Conservation (phyloP, 352 stramenopile species). For the Aphanomyces stellatus region DNA sequence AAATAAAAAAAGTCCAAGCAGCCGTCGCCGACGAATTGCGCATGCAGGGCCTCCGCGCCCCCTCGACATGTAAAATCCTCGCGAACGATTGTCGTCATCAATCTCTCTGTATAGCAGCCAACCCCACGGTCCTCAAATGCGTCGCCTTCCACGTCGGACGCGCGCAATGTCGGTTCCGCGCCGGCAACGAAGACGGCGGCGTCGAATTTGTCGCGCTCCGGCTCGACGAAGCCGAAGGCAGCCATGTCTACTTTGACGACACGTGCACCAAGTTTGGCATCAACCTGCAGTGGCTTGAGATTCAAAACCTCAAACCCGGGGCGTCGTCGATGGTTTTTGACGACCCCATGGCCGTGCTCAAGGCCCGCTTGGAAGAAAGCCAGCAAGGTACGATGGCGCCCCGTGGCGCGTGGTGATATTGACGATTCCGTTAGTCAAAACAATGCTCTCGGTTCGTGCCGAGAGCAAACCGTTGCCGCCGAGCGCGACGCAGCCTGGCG, state of each 20-base stretch:
- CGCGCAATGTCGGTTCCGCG: slow-evolving; percentile 42
- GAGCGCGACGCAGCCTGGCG: slow-evolving; percentile 46
- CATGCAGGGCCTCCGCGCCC: slow-evolving; percentile 41
- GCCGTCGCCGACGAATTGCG: slow-evolving; percentile 62
- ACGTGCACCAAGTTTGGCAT: slow-evolving; percentile 65
- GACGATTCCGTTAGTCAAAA: slow-evolving; percentile 23
- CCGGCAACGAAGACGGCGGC: slow-evolving; percentile 51
- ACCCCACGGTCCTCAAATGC: slow-evolving; percentile 40
- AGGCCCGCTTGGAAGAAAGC: slow-evolving; percentile 35
- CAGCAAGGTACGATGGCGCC: neutral
- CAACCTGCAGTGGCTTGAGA: slow-evolving; percentile 74
- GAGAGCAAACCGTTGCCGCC: slow-evolving; percentile 60
- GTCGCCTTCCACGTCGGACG: slow-evolving; percentile 62
- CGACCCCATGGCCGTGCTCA: slow-evolving; percentile 60
- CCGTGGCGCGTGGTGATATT: neutral
- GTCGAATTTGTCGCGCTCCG: slow-evolving; percentile 72
- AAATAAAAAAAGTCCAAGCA: slow-evolving; percentile 47
- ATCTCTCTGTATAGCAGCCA: neutral
- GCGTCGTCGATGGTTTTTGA: slow-evolving; percentile 66
- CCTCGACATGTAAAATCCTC: slow-evolving; percentile 27
- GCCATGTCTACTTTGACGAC: slow-evolving; percentile 59
- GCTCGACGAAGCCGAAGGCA: slow-evolving; percentile 46
- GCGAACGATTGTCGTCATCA: neutral
- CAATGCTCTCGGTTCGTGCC: slow-evolving; percentile 63
- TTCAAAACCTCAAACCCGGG: slow-evolving; percentile 70